Evolutionary conservation across 768 basidiomycete genomes (phyloP).

Genomic region (Udeniomyces megalosporus): DNA sequence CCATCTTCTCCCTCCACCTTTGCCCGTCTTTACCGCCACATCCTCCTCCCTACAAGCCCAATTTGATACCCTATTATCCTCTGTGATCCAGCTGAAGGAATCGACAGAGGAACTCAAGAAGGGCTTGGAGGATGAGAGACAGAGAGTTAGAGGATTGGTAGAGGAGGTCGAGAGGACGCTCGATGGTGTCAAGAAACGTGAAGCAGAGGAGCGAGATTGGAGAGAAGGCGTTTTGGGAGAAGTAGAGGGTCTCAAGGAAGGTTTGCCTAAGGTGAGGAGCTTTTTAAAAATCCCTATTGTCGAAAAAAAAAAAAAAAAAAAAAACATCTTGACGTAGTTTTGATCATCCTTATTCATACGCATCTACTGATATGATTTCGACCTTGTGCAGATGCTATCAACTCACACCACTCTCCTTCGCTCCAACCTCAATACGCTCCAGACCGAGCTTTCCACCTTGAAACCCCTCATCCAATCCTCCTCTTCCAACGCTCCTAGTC

Average conservation of each 20-base stretch:
- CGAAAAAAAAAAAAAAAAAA: too few relatives aligned
- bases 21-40: conserved; percentile 39
- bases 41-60: conserved; percentile 68
- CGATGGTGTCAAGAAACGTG: conserved; percentile 57
- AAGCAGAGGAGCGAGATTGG: conserved; percentile 63
- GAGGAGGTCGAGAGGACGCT: conserved; percentile 57
- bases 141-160: conserved; percentile 52
- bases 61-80: conserved; percentile 71
- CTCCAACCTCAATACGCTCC: conserved; percentile 10
- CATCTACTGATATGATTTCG: too few relatives aligned
- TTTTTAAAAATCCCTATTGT: too few relatives aligned
- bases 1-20: conserved; percentile 51
- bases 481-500: too few relatives aligned
- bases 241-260: conserved; percentile 71
- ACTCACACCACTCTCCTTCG: conserved; percentile 9
- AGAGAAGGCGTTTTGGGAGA: conserved; percentile 85
- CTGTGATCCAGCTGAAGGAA: conserved; percentile 61
- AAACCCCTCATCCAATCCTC: not conserved
- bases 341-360: too few relatives aligned
- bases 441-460: conserved; percentile 10
- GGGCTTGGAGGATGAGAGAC: conserved; percentile 61
- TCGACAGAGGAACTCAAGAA: conserved; percentile 56
- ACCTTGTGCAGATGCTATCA: conserved; percentile 2
- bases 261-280: conserved; percentile 93
- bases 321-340: too few relatives aligned